Percentiles rank a stretch among this genome's conserved stretches.
Conservation (phyloP, 192 early-diverging fungal genomes). For the Coemansia asiatica region DNA sequence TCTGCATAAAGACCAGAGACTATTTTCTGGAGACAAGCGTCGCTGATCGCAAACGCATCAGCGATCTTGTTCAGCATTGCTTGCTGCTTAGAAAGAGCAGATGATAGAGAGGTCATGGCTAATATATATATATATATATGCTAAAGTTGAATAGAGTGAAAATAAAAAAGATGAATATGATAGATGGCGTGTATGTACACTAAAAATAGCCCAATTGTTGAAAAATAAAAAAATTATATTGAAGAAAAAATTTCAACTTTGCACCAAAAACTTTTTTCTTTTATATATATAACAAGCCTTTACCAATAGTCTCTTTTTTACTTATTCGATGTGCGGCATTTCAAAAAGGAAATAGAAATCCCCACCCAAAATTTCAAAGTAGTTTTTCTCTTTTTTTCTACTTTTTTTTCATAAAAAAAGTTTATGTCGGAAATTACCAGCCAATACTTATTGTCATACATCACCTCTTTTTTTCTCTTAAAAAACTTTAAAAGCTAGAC, state of each 20-base stretch:
- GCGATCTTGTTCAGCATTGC: slow-evolving; percentile 56
- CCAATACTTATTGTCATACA: slow-evolving; percentile 29
- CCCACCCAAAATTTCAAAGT: too few relatives aligned
- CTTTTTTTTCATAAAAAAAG: too few relatives aligned
- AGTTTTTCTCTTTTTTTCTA: too few relatives aligned
- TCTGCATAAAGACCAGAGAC: slow-evolving; percentile 58
- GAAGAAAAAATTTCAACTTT: background rate
- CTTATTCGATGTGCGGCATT: too few relatives aligned
- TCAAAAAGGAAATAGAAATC: too few relatives aligned
- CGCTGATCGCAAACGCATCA: slow-evolving; percentile 18
- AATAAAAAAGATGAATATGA: too few relatives aligned
- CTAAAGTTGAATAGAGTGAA: too few relatives aligned
- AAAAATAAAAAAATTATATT: background rate
- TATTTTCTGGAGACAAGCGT: slow-evolving; percentile 14
- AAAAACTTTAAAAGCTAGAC: slow-evolving; percentile 1
- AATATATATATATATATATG: background rate
- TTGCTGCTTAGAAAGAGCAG: slow-evolving; percentile 25
- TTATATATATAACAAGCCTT: slow-evolving; percentile 1
- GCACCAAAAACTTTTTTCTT: too few relatives aligned
- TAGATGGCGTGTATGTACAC: slow-evolving; percentile 4
- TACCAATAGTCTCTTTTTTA: too few relatives aligned
- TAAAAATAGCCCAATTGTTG: background rate
- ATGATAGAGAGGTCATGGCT: background rate
- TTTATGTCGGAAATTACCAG: background rate
- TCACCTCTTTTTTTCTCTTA: background rate